Evolutionary conservation across 1,139 yeast species (phyloP), one percentile per base, ranked within the genome.

Genomic region (Taphrina betulina): DNA sequence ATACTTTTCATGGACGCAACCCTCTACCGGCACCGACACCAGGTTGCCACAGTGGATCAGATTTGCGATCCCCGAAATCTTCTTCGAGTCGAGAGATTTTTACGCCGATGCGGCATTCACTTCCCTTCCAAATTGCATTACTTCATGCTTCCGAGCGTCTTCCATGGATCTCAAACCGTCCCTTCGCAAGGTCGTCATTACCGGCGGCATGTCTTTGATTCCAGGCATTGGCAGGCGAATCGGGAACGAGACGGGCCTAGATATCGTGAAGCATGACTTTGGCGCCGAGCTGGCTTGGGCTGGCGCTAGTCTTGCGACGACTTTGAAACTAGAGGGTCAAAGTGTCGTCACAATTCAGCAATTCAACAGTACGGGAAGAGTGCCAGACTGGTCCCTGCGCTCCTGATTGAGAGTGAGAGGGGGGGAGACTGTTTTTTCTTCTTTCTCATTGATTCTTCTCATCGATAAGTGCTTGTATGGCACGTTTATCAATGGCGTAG

Each of bases 401-500:
- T n/a, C n/a, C n/a, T n/a, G n/a, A n/a, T n/a, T n/a, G n/a, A n/a
- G n/a, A n/a, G n/a, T n/a, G n/a, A n/a, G n/a, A n/a, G n/a, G n/a
- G n/a, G n/a, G n/a, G n/a, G n/a, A n/a, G n/a, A n/a, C n/a, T n/a
- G n/a, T 12, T 7, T 26, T 12, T 12, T 12, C 7, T 7, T 26
- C 12, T 12, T 26, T 12, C 12, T 3, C 4, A 41, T 34, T 28
- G 24, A 34, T 48, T 28, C 53, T 48, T 48, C 23, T 48, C 54
- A 33, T 50, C 46, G 19, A 50, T 50, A 24, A 50, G 33, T 12
- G 40, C 41, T 24, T 50, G 54, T 2, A 50, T 33, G 33, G 54
- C 38, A 10, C 19, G 86, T 64, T 75, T 77, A 66, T 89, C 78
- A 57, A 80, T 83, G 33, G 86, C 84, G 70, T 81, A 92, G 64